Conservation (phyloP, 768 basidiomycete genomes). For the Leccinum broughii region DNA sequence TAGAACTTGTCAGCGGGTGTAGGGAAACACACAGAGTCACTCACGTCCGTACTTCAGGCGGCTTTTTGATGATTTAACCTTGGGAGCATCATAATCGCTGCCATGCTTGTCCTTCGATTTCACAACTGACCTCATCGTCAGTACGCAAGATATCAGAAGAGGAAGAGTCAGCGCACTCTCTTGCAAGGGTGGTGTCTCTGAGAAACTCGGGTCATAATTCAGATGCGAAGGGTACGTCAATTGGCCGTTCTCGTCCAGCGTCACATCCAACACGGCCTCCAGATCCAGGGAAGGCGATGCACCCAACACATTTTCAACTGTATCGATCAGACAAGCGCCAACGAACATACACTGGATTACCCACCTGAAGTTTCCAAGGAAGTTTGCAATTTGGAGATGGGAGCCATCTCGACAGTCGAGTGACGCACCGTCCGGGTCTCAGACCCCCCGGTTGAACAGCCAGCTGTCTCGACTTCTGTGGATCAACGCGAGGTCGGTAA, state of each 20-base stretch:
- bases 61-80: neutral
- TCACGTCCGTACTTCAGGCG: slow-evolving; percentile 12
- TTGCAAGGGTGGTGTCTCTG: neutral
- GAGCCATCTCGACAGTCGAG: neutral
- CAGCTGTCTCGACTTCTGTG: slow-evolving; percentile 11
- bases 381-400: neutral
- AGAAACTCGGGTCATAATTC: slow-evolving; percentile 11
- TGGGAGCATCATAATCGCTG: neutral
- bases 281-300: slow-evolving; percentile 19
- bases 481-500: neutral
- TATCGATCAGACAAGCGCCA: slow-evolving; percentile 8
- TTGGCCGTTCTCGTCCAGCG: slow-evolving; percentile 3
- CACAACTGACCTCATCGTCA: neutral
- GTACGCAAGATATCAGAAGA: neutral
- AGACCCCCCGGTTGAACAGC: slow-evolving; percentile 17
- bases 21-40: neutral
- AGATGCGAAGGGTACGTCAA: slow-evolving; percentile 1
- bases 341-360: neutral
- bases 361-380: slow-evolving; percentile 9
- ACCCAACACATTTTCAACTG: slow-evolving; percentile 4
- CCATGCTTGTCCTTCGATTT: slow-evolving; percentile 3
- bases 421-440: slow-evolving; percentile 12
- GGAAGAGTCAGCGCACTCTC: slow-evolving; percentile 1
- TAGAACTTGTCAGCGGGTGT: slow-evolving; percentile 4
- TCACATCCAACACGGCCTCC: slow-evolving; percentile 14